Evolutionary conservation across 139 green algal genomes (phyloP).

Genomic region (Coccomyxa sp.): DNA sequence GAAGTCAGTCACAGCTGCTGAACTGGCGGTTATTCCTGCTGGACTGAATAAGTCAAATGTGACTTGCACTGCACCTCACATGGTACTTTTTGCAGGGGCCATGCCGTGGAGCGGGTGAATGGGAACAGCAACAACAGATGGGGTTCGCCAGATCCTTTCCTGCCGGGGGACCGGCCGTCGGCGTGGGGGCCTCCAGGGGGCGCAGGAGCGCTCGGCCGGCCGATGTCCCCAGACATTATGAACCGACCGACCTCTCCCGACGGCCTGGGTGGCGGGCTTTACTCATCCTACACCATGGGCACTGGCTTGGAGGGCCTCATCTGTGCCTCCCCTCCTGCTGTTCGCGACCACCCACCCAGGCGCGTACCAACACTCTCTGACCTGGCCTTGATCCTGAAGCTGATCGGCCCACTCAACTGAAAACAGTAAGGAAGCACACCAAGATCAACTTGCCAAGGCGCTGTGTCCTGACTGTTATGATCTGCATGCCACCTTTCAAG

Average conservation of each 20-base stretch:
- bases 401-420: background rate
- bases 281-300: constrained; percentile 48
- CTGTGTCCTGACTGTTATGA: too few species aligned
- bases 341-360: constrained; percentile 2
- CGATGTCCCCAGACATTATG: constrained; percentile 8
- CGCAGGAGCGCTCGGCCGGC: background rate
- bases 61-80: too few species aligned
- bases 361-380: background rate
- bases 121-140: background rate
- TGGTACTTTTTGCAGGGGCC: background rate
- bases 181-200: too few species aligned
- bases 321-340: constrained; percentile 9
- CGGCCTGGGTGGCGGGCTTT: constrained; percentile 38
- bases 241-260: constrained; percentile 36
- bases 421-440: too few species aligned
- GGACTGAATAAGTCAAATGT: too few species aligned
- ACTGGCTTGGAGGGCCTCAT: constrained; percentile 55
- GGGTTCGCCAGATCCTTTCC: background rate
- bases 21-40: too few species aligned
- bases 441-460: too few species aligned
- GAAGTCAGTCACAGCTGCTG: too few species aligned
- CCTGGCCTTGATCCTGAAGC: background rate
- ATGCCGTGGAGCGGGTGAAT: background rate
- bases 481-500: too few species aligned
- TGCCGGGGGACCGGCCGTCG: background rate